Evolutionary conservation across 495 filamentous ascomycete species (phyloP).

Genomic region (Penicillium lividum): DNA sequence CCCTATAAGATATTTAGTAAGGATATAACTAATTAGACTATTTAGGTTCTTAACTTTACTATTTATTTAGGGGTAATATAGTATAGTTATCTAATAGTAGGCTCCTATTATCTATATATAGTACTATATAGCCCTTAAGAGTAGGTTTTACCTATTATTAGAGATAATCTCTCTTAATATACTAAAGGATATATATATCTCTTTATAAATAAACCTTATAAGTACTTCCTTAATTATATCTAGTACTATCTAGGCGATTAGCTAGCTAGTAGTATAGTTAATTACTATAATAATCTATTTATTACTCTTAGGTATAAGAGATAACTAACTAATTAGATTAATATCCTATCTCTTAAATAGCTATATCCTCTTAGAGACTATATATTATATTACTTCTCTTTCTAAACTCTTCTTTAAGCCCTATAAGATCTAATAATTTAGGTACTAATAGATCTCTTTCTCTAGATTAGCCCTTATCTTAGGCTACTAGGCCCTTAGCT

Average conservation of each 20-base stretch:
- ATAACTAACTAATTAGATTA: background rate
- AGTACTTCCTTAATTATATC: background rate
- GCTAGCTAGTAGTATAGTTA: background rate
- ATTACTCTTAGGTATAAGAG: background rate
- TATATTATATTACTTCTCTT: background rate
- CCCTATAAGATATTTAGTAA: conserved; percentile 1
- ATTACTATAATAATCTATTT: conserved; percentile 1
- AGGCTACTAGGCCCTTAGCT: background rate
- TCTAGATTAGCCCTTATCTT: background rate
- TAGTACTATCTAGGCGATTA: background rate
- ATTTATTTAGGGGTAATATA: background rate
- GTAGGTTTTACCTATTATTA: background rate
- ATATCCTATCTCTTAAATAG: background rate
- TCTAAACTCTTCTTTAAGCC: background rate
- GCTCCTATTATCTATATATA: background rate
- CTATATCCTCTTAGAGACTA: background rate
- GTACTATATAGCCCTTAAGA: background rate
- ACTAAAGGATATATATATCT: background rate
- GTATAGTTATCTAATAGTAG: background rate
- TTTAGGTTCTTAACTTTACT: background rate
- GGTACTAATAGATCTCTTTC: background rate
- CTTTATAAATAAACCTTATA: background rate
- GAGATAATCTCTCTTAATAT: background rate
- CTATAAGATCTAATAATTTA: background rate
- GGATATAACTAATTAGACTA: background rate